Conservation (phyloP, 1,139 yeast genomes). For the Yamadazyma mexicana region DNA sequence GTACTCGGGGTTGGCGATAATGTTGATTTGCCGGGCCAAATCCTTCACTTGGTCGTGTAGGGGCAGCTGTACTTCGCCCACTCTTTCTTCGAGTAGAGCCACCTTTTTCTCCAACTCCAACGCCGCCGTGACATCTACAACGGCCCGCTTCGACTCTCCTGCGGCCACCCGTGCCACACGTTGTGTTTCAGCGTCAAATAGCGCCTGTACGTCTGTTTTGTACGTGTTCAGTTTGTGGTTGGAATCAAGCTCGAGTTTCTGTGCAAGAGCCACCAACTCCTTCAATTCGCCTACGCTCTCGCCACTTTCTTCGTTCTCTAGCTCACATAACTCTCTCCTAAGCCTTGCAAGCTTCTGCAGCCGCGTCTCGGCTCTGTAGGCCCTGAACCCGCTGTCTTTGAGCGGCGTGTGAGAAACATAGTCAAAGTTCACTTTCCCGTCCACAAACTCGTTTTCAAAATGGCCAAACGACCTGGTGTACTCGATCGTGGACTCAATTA, state of each 20-base stretch:
- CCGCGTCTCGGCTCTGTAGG: slow-evolving; percentile 33
- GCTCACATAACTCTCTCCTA: slow-evolving; percentile 43
- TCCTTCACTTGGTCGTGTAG: slow-evolving; percentile 30
- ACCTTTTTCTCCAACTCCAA: slow-evolving; percentile 20
- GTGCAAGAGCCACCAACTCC: slow-evolving; percentile 8
- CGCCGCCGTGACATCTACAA: not conserved
- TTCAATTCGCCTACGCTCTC: slow-evolving; percentile 8
- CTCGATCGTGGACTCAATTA: slow-evolving; percentile 19
- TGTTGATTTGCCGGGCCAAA: slow-evolving; percentile 35
- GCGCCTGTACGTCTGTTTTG: not conserved
- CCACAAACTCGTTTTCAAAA: slow-evolving; percentile 16
- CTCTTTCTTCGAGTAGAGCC: slow-evolving; percentile 20
- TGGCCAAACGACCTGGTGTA: slow-evolving; percentile 21
- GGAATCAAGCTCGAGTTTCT: slow-evolving; percentile 1
- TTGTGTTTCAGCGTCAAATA: slow-evolving; percentile 5
- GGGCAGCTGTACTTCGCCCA: slow-evolving; percentile 17
- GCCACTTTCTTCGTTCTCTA: slow-evolving; percentile 4
- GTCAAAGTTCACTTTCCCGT: slow-evolving; percentile 35
- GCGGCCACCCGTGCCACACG: too few species aligned
- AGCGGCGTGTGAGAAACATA: slow-evolving; percentile 25
- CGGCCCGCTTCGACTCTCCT: too few species aligned
- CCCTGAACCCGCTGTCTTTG: slow-evolving; percentile 28
- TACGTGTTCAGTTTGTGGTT: not conserved
- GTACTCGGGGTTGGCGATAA: slow-evolving; percentile 38
- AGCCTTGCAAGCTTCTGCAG: slow-evolving; percentile 48